phyloP scores from a whole-genome alignment of 2,329 filamentous ascomycete genomes.

The Colletotrichum euphorbiae region DNA sequence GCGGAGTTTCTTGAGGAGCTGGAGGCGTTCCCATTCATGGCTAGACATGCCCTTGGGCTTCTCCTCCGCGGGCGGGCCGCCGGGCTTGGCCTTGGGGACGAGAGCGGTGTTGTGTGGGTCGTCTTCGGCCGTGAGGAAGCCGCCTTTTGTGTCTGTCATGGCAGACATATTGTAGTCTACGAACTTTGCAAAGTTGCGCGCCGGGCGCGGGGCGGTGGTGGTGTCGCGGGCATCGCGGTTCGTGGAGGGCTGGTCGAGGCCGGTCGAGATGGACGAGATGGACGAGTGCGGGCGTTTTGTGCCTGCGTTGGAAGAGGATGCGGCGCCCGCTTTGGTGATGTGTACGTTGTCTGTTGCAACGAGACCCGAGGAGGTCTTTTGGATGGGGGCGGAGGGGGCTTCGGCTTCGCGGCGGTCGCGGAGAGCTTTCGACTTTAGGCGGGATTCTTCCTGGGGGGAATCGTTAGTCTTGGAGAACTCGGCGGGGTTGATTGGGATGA shows the following conservation, averaged over 20 bases:
- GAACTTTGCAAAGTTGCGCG: conserved; percentile 90
- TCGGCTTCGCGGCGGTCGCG: conserved; percentile 79
- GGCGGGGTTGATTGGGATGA: background rate
- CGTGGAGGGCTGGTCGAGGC: conserved; percentile 60
- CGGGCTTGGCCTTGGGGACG: conserved; percentile 55
- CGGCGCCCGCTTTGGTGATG: conserved; percentile 55
- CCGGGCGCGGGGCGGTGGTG: conserved; percentile 73
- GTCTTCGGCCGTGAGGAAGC: conserved; percentile 90
- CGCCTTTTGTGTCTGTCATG: conserved; percentile 98
- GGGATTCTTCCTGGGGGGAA: conserved; percentile 78
- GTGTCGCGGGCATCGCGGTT: conserved; percentile 75
- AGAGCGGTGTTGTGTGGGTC: conserved; percentile 89
- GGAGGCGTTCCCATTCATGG: conserved; percentile 89
- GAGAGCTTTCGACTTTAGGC: conserved; percentile 88
- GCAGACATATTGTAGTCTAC: conserved; percentile 98
- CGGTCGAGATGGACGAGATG: conserved; percentile 71
- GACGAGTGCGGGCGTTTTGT: conserved; percentile 76
- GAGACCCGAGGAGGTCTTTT: conserved; percentile 74
- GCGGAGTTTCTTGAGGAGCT: conserved; percentile 78
- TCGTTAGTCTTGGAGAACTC: conserved; percentile 31
- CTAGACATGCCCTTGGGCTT: conserved; percentile 90
- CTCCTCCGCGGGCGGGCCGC: conserved; percentile 58
- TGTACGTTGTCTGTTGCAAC: conserved; percentile 75
- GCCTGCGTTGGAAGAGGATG: conserved; percentile 51
- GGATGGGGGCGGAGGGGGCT: conserved; percentile 55